Conservation (phyloP, 768 basidiomycete genomes). For the Clitopilus passeckerianus region DNA sequence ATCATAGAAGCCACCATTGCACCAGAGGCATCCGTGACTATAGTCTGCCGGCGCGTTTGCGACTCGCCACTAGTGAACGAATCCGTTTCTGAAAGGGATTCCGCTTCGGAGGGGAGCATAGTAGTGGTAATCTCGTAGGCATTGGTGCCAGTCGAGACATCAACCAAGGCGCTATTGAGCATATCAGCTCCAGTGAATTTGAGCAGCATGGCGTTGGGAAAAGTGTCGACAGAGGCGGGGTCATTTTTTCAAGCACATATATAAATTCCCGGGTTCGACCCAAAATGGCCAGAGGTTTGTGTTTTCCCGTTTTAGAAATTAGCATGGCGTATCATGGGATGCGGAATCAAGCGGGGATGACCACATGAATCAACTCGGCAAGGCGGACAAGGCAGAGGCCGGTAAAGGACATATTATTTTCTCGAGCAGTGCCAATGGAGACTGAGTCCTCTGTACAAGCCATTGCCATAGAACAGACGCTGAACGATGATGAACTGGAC, state of each 20-base stretch:
- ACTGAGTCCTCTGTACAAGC: not conserved
- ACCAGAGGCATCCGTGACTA: conserved; percentile 37
- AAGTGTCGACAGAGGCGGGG: not conserved
- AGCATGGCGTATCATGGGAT: conserved; percentile 28
- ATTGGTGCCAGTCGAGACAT: conserved; percentile 43
- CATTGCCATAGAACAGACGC: not conserved
- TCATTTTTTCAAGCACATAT: conserved; percentile 5
- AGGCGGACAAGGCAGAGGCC: not conserved
- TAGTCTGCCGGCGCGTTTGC: conserved; percentile 31
- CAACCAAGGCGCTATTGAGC: conserved; percentile 49
- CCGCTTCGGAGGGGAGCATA: conserved; percentile 24
- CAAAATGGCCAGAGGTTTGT: conserved; percentile 34
- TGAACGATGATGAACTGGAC: not conserved
- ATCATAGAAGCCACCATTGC: conserved; percentile 37
- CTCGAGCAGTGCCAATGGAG: not conserved
- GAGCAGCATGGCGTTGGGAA: conserved; percentile 39
- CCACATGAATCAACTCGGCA: not conserved
- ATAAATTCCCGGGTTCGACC: conserved; percentile 18
- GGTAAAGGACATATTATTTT: not conserved
- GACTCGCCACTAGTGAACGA: not conserved
- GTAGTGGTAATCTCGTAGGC: conserved; percentile 46
- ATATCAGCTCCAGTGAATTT: conserved; percentile 57
- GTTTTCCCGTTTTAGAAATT: conserved; percentile 40
- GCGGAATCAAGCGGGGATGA: not conserved
- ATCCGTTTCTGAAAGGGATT: conserved; percentile 9